A percentile compares a stretch with the other conserved stretches of the same genome.
Conservation (phyloP, 2,329 filamentous ascomycete species). For the Venturia carpophila region DNA sequence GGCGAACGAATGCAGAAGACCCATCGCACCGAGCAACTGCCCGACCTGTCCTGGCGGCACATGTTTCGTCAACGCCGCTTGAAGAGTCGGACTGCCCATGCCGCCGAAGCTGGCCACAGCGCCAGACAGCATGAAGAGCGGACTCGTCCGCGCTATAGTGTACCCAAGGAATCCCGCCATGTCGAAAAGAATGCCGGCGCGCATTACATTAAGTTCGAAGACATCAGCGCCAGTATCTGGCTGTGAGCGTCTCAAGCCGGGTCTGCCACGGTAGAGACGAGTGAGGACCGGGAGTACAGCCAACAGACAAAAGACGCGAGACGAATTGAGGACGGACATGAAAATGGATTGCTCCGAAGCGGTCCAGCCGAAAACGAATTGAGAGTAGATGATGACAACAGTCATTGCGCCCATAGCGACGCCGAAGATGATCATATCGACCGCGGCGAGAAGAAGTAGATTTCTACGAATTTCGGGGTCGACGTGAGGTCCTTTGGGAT, state of each 20-base stretch:
- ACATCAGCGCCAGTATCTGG: conserved; percentile 58
- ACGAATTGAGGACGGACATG: conserved; percentile 68
- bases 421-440: conserved; percentile 76
- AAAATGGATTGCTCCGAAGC: conserved; percentile 74
- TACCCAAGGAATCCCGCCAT: conserved; percentile 70
- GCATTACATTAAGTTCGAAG: conserved; percentile 71
- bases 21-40: conserved; percentile 79
- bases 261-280: conserved; percentile 59
- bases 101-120: conserved; percentile 70
- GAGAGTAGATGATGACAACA: conserved; percentile 78
- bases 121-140: conserved; percentile 63
- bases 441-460: conserved; percentile 67
- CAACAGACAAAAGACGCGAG: conserved; percentile 68
- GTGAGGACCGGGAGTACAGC: conserved; percentile 69
- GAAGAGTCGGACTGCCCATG: conserved; percentile 75
- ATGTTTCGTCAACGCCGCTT: conserved; percentile 82
- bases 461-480: conserved; percentile 62
- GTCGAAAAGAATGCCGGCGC: conserved; percentile 67
- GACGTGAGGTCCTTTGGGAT: conserved; percentile 59
- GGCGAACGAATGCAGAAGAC: conserved; percentile 74
- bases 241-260: conserved; percentile 22
- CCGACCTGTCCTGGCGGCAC: conserved; percentile 75
- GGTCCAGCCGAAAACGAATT: conserved; percentile 73
- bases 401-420: conserved; percentile 71
- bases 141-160: conserved; percentile 52